A percentile compares a stretch with the other conserved stretches of the same genome.
phyloP scores from a whole-genome alignment of 106 monocot genomes.

The Dioscorea zingiberensis region DNA sequence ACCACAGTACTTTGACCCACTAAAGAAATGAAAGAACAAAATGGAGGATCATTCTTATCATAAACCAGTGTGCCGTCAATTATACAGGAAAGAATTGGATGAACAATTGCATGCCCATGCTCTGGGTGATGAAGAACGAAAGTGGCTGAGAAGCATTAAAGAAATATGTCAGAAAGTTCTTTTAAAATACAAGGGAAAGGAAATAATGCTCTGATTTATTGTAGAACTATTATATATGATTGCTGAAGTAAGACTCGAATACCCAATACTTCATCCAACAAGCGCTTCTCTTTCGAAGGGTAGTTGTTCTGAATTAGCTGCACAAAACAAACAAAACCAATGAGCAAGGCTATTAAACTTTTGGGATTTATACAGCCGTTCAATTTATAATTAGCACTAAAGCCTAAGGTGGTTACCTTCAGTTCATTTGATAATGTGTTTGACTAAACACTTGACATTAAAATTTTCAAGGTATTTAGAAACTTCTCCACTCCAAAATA shows the following conservation, averaged over 20 bases:
- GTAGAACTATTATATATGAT: too few relatives aligned
- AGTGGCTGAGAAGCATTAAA: constrained; percentile 40
- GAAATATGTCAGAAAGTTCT: constrained; percentile 12
- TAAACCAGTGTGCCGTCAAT: constrained; percentile 83
- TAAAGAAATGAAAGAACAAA: constrained; percentile 90
- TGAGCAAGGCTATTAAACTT: background rate
- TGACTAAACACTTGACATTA: too few relatives aligned
- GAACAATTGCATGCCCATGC: constrained; percentile 95
- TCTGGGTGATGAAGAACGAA: constrained; percentile 99
- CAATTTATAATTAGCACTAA: too few relatives aligned
- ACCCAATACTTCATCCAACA: constrained; percentile 98
- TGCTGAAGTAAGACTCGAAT: constrained; percentile 10
- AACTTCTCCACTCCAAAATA: too few relatives aligned
- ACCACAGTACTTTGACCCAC: constrained; percentile 87
- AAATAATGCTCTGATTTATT: too few relatives aligned
- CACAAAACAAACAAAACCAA: constrained; percentile 16
- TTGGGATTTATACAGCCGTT: too few relatives aligned
- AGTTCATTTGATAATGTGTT: too few relatives aligned
- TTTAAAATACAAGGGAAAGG: too few relatives aligned
- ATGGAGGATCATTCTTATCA: constrained; percentile 67
- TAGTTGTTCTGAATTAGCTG: constrained; percentile 93
- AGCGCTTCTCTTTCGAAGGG: constrained; percentile 72
- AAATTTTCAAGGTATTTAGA: too few relatives aligned
- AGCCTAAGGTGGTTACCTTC: too few relatives aligned
- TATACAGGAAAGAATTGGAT: constrained; percentile 98